Base-by-base conservation (phyloP, 805 yeast species). In the Nakazawaea laoshanensis region DNA sequence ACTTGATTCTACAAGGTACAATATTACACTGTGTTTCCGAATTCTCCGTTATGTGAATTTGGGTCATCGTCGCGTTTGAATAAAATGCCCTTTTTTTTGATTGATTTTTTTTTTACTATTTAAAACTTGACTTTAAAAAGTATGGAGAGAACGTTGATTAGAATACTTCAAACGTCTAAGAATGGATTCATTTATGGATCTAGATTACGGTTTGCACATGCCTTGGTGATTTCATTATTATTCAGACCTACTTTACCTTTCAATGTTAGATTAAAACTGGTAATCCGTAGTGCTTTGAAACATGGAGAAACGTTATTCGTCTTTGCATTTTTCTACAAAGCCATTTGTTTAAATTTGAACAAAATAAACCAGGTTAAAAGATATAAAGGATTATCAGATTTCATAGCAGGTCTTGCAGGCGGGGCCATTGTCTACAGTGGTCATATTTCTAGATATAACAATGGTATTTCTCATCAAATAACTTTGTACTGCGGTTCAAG, bases 401-500 rank as follows among this genome's bases (percentile, higher is more conserved):
- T 36, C 5, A 3, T 36, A 5, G 27, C 27, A 19, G 39, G 39
- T 13, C 8, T 24, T 10, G 10, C 27, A 9, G 39, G 32, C 14
- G 35, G 35, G 12, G 21, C 17, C 3, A 14, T 36, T 7, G 32
- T 36, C 8, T 36, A 36, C 27, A 24, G 32, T 27, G 39, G 39
- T 7, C 19, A 24, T 4, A 4, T 31, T 5, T 10, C 7, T 6
- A 17, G 35, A 5, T 36, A 22, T 15, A 19, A 31, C 16, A 24
- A 12, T 13, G 29, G 49, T 4, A 76, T 80, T 19, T 65, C 82
- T n/a, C 79, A 74, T 41, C 88, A 81, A 52, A 70, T 82, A 42
- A 82, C 87, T 2, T 62, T 82, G 32, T 82, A 82, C 46, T 78
- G 85, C 40, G 68, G 77, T 36, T 74, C 85, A 3, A 61, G 94